Evolutionary conservation across 2,329 filamentous ascomycete species (phyloP).

Genomic region (Dothideomycetidae sp.): DNA sequence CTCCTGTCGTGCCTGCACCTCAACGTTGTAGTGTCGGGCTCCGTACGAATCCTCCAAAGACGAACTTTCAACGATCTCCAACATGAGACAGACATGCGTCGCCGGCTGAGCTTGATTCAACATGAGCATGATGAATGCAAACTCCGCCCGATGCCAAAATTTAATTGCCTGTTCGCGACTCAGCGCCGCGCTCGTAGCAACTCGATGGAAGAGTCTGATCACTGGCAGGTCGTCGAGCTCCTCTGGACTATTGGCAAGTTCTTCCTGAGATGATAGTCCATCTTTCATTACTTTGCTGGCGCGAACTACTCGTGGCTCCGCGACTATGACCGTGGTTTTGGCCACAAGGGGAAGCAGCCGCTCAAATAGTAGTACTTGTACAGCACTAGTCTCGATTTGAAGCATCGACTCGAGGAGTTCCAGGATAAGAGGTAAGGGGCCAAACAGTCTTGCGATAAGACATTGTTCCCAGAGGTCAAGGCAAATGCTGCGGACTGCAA

Average conservation of each 20-base stretch:
- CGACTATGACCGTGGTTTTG: constrained; percentile 40
- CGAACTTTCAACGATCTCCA: constrained; percentile 54
- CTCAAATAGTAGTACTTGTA: constrained; percentile 45
- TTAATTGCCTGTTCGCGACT: constrained; percentile 26
- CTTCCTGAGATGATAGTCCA: constrained; percentile 14
- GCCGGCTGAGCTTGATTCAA: constrained; percentile 53
- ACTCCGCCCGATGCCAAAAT: constrained; percentile 56
- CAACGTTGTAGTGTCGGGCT: constrained; percentile 41
- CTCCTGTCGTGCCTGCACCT: constrained; percentile 24
- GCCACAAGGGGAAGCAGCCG: constrained; percentile 36
- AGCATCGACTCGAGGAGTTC: constrained; percentile 51
- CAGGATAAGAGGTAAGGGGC: constrained; percentile 50
- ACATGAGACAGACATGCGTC: constrained; percentile 47
- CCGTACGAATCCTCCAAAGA: constrained; percentile 51
- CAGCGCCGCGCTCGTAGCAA: constrained; percentile 44
- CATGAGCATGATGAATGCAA: constrained; percentile 52
- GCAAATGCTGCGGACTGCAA: constrained; percentile 50
- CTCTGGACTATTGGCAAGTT: constrained; percentile 33
- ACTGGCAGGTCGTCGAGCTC: constrained; percentile 50
- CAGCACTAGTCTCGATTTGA: constrained; percentile 43
- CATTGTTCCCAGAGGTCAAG: constrained; percentile 56
- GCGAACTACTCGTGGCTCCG: constrained; percentile 29
- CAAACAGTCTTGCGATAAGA: constrained; percentile 46
- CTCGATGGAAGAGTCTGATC: constrained; percentile 50
- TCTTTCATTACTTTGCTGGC: constrained; percentile 22